Base-by-base conservation (phyloP, 106 monocot species). In the Alisma plantagoaquatica region DNA sequence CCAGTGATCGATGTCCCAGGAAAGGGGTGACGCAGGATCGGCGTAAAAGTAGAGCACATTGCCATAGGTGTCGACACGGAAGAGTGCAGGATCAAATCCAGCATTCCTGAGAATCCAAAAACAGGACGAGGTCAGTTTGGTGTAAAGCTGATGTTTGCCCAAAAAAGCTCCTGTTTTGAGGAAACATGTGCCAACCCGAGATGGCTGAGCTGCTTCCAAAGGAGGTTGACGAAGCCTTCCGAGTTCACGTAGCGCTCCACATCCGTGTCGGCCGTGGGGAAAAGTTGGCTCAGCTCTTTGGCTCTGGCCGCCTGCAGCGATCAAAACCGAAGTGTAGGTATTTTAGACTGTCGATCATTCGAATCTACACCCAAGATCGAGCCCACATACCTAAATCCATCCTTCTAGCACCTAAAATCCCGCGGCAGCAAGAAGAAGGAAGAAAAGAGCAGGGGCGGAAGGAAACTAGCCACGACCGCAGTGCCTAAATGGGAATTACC, bases 1-100 rank as follows among this genome's bases (percentile, higher is more conserved):
- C 94, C 94, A 94, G 54, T 94, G 94, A 67, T 94, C 94, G 22
- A 88, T 77, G 23, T 73, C 76, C 94, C 94, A 94, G 51, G 66
- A 77, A 27, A 94, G 80, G 10, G 84, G 94, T 50, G 87, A 94
- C 24, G 83, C 73, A 12, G 70, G 46, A 61, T 94, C 87, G 2
- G 94, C 94, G 33, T 84, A 76, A 12, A 84, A 58, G 51, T 84
- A 88, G 23, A 94, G 71, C 25, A 94, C 83, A 63, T 94, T 94
- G 15, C 94, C 87, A 49, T 64, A 94, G 3, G 71, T 54, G 41
- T 94, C 94, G 11, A 94, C 78, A 15, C 94, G 77, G 69, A 94
- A 94, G 27, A 88, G 41, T 29, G 72, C 80, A 47, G 94, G 94
- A 70, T 94, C 88, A 28, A 94, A 94, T 19, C 84, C 94, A 22